Evolutionary conservation across 164 flowering plant genomes (phyloP).

Genomic region (Vitis riparia): DNA sequence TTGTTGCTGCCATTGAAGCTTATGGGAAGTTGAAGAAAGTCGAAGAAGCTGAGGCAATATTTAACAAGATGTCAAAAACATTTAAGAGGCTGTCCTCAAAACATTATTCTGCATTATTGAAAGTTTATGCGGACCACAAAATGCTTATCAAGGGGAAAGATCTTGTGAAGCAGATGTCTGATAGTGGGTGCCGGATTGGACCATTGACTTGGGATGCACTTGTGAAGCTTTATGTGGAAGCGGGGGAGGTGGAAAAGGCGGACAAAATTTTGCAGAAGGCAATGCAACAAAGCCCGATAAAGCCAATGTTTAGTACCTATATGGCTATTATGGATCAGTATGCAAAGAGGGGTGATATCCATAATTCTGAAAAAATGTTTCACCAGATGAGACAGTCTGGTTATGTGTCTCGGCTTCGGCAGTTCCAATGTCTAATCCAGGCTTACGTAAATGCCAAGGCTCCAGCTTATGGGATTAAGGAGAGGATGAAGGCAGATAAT

Average conservation of each 20-base stretch:
- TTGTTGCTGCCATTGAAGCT: slow-evolving; percentile 67
- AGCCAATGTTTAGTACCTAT: slow-evolving; percentile 54
- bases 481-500: slow-evolving; percentile 81
- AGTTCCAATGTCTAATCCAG: slow-evolving; percentile 48
- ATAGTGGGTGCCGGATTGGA: slow-evolving; percentile 48
- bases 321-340: slow-evolving; percentile 60
- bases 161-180: slow-evolving; percentile 64
- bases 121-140: slow-evolving; percentile 63
- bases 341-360: slow-evolving; percentile 74
- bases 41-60: slow-evolving; percentile 77
- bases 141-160: slow-evolving; percentile 69
- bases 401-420: slow-evolving; percentile 39
- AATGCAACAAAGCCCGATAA: slow-evolving; percentile 33
- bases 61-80: slow-evolving; percentile 40
- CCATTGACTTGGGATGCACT: slow-evolving; percentile 74
- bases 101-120: slow-evolving; percentile 47
- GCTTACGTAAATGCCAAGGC: slow-evolving; percentile 68
- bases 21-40: slow-evolving; percentile 72
- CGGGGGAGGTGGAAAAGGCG: slow-evolving; percentile 88
- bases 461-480: slow-evolving; percentile 82
- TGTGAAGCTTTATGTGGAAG: slow-evolving; percentile 70
- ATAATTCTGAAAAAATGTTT: slow-evolving; percentile 77
- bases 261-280: slow-evolving; percentile 75
- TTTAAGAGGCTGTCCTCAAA: slow-evolving; percentile 38
- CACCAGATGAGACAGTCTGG: slow-evolving; percentile 60